Percentiles rank a stretch among this genome's conserved stretches.
Conservation (phyloP, 2,329 filamentous ascomycete genomes). For the Fusarium paranaense region DNA sequence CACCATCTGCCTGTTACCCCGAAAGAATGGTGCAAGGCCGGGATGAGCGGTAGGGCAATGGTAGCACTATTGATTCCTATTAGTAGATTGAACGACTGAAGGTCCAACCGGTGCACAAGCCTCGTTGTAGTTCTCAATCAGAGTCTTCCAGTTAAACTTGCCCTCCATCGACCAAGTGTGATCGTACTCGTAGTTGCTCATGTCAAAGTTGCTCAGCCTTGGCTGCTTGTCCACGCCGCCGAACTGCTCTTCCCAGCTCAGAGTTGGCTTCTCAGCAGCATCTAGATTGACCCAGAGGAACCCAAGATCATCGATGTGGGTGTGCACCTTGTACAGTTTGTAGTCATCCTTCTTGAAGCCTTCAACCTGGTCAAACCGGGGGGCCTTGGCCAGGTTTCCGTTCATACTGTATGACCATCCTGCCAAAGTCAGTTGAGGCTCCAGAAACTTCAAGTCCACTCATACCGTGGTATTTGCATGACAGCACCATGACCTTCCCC, state of each 20-base stretch:
- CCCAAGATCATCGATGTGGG: constrained; percentile 62
- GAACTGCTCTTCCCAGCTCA: constrained; percentile 64
- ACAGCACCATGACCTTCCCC: constrained; percentile 63
- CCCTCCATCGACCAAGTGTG: constrained; percentile 66
- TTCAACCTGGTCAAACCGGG: constrained; percentile 65
- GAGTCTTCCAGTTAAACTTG: constrained; percentile 69
- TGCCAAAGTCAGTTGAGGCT: not conserved
- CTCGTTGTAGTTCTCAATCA: constrained; percentile 72
- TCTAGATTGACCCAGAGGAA: constrained; percentile 71
- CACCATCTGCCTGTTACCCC: constrained; percentile 5
- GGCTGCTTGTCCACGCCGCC: constrained; percentile 57
- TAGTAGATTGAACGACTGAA: not conserved
- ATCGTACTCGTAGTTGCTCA: constrained; percentile 64
- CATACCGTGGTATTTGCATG: constrained; percentile 68
- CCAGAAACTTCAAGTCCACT: not conserved
- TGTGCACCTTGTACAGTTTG: constrained; percentile 64
- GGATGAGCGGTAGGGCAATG: constrained; percentile 70
- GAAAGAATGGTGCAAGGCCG: constrained; percentile 60
- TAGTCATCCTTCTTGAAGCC: constrained; percentile 67
- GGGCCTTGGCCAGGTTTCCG: constrained; percentile 69
- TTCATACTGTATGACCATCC: constrained; percentile 68
- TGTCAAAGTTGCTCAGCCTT: constrained; percentile 57
- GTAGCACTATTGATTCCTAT: constrained; percentile 59
- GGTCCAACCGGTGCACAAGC: not conserved
- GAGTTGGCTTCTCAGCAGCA: constrained; percentile 52